A percentile compares a stretch with the other conserved stretches of the same genome.
Evolutionary conservation across 1,139 yeast genomes (phyloP).

Genomic region (Schwanniomyces etchellsii): DNA sequence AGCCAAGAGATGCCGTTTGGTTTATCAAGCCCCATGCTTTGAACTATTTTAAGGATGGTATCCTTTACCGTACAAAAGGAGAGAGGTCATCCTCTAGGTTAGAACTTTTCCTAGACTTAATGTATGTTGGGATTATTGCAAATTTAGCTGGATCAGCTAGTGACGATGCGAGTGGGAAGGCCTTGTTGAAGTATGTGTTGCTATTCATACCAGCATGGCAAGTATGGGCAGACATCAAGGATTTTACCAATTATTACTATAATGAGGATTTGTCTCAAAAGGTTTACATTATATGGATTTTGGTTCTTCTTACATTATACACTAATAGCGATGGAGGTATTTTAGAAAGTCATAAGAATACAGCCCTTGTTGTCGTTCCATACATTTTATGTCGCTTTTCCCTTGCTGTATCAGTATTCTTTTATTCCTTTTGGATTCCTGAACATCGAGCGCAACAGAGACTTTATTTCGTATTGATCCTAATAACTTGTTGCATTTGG

Average conservation of each 20-base stretch:
- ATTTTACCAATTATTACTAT: slow-evolving; percentile 60
- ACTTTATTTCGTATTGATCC: slow-evolving; percentile 26
- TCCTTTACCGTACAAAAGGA: slow-evolving; percentile 49
- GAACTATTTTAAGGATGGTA: slow-evolving; percentile 56
- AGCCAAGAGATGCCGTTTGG: slow-evolving; percentile 40
- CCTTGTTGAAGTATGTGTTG: slow-evolving; percentile 44
- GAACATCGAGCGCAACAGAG: slow-evolving; percentile 54
- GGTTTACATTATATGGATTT: slow-evolving; percentile 48
- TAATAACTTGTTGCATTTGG: slow-evolving; percentile 37
- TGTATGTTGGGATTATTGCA: slow-evolving; percentile 62
- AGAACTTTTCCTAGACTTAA: slow-evolving; percentile 57
- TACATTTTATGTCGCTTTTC: slow-evolving; percentile 44
- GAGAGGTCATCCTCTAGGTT: slow-evolving; percentile 49
- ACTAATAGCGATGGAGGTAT: slow-evolving; percentile 47
- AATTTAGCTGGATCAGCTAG: slow-evolving; percentile 53
- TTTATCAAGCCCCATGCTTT: slow-evolving; percentile 54
- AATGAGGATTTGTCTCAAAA: slow-evolving; percentile 58
- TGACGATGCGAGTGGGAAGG: slow-evolving; percentile 43
- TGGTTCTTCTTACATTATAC: slow-evolving; percentile 45
- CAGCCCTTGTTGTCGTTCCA: slow-evolving; percentile 42
- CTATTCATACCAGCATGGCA: slow-evolving; percentile 57
- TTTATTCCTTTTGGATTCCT: slow-evolving; percentile 46
- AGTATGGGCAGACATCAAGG: slow-evolving; percentile 62
- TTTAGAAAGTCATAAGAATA: slow-evolving; percentile 24
- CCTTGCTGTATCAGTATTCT: slow-evolving; percentile 24